Percentiles rank a stretch among this genome's conserved stretches.
Conservation (phyloP, 176 grass and related monocot genomes). For the Oryza rufipogon region DNA sequence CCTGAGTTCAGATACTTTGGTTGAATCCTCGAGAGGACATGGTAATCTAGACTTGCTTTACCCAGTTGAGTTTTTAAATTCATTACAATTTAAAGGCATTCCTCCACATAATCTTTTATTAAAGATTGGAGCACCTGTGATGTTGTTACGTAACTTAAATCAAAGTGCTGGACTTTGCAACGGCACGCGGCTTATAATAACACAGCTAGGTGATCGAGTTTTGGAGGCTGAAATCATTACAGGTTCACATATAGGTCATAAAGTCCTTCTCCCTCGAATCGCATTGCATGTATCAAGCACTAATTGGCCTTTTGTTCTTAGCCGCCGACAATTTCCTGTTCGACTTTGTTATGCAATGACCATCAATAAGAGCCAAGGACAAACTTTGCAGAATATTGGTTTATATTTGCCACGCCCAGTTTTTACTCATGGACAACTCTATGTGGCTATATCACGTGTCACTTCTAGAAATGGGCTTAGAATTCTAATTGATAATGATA, state of each 20-base stretch:
- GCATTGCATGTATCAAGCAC: background rate
- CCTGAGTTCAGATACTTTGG: too few relatives aligned
- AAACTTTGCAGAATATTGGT: constrained; percentile 5
- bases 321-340: background rate
- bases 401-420: constrained; percentile 7
- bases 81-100: background rate
- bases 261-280: background rate
- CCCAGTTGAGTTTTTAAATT: too few relatives aligned
- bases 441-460: too few relatives aligned
- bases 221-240: constrained; percentile 32
- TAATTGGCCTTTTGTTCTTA: constrained; percentile 29
- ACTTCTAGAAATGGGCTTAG: background rate
- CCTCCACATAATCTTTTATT: background rate
- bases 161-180: background rate
- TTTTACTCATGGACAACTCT: background rate
- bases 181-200: background rate
- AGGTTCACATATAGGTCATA: constrained; percentile 6
- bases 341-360: constrained; percentile 16
- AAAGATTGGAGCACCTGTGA: constrained; percentile 23
- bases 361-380: constrained; percentile 7
- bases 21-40: too few relatives aligned
- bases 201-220: background rate
- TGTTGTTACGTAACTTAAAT: constrained; percentile 13
- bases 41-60: too few relatives aligned
- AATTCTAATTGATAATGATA: background rate